These are phyloP conservation scores for Perilla frutescens DNA, from an alignment of 257 asterid species.

Conservation along the genomic window DNA sequence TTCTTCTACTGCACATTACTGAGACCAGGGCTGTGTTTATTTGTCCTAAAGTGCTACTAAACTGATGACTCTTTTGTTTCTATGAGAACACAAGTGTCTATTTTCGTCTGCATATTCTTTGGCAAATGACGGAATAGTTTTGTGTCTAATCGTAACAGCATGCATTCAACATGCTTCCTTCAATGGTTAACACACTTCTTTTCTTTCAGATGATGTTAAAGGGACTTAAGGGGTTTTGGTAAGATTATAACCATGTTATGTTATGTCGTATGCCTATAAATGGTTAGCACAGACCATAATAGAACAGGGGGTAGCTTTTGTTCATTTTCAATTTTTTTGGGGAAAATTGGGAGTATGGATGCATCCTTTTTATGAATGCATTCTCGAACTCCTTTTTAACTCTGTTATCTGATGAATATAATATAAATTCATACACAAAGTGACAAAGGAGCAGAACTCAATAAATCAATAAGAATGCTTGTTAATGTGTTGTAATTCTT, in stretches of 20 bases:
- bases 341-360: background rate
- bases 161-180: background rate
- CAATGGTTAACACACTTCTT: background rate
- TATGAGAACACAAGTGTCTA: background rate
- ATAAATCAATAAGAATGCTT: background rate
- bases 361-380: background rate
- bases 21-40: background rate
- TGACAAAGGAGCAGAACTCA: background rate
- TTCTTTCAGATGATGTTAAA: background rate
- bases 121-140: background rate
- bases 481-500: background rate
- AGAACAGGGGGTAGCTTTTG: background rate
- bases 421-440: conserved; percentile 1
- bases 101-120: background rate
- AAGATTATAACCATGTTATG: background rate
- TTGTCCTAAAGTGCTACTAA: background rate
- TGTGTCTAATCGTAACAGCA: background rate
- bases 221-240: background rate
- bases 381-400: background rate
- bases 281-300: background rate
- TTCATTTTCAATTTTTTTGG: background rate
- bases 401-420: background rate
- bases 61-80: background rate
- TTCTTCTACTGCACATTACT: background rate
- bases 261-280: conserved; percentile 10